Base-by-base conservation (phyloP, 192 early-diverging fungal species). In the Coemansia nantahalensis region DNA sequence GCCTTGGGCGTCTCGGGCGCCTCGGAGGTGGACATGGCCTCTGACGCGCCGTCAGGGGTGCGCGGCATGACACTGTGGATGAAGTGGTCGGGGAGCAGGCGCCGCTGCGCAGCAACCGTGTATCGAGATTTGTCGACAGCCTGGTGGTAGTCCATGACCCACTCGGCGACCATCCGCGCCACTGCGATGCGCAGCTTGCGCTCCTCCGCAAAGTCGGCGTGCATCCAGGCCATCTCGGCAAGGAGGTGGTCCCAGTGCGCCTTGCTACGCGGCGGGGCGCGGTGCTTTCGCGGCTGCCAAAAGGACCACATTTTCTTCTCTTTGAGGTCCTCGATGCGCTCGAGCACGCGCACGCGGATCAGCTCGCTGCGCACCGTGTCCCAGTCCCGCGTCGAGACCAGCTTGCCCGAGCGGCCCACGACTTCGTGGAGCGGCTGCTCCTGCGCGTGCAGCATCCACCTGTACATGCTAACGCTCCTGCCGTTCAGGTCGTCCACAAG, bases 201-300 rank as follows among this genome's bases (percentile, higher is more conserved):
- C 50, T 78, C 76, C 40, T 81, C 75, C 11, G 41, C 45, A 62
- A 81, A 79, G 24, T 81, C 79, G 2, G 48, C 56, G 18, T 74
- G 68, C 62, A 79, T 55, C 79, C 79, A 81, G 12, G 37, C 36
- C 64, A 68, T 64, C 50, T 81, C 79, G 16, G 78, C 72, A 14
- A 81, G 54, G 31, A 79, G 24, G 39, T 72, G 71, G 39, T 81
- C 79, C 79, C 79, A 76, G 34, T 81, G 79, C 11, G 71, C 64
- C 38, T 78, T 78, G 12, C 59, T 60, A 10, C 79, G 64, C 14
- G 79, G 59, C n/a, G 77, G 76, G 3, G 76, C 71, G 3, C 62
- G 51, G 32, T 79, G 77, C 37, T 61, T 65, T 14, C 48, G 62
- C 21, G 75, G 58, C 54, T 81, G 79, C 51, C 68, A 66, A 33